Evolutionary conservation across 768 basidiomycete species (phyloP).

Genomic region (Psilocybe azurescens): DNA sequence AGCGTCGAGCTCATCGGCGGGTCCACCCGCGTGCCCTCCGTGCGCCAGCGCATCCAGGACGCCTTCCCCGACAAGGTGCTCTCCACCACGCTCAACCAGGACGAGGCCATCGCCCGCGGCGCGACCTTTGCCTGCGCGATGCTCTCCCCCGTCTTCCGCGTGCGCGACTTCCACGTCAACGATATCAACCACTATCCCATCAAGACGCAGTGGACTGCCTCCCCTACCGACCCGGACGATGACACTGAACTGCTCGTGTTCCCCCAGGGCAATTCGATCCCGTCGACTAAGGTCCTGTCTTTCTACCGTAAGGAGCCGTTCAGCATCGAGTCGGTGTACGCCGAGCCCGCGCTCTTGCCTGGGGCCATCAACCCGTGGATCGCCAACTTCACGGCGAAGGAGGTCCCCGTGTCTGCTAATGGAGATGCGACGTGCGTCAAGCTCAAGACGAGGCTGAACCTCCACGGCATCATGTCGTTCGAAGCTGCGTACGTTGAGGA

Average conservation of each 20-base stretch:
- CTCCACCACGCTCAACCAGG: conserved; percentile 94
- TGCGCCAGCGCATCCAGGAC: conserved; percentile 84
- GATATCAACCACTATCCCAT: conserved; percentile 90
- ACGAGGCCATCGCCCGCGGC: conserved; percentile 95
- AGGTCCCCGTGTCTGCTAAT: conserved; percentile 67
- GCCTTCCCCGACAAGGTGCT: conserved; percentile 86
- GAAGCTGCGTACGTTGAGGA: conserved; percentile 88
- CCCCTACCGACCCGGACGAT: conserved; percentile 79
- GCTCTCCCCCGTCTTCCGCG: conserved; percentile 97
- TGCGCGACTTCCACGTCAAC: conserved; percentile 90
- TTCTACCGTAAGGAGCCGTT: conserved; percentile 92
- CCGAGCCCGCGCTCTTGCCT: conserved; percentile 73
- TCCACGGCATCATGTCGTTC: conserved; percentile 87
- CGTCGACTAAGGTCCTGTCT: conserved; percentile 94
- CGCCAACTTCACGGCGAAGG: conserved; percentile 80
- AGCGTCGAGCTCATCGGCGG: conserved; percentile 94
- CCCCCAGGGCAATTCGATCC: conserved; percentile 82
- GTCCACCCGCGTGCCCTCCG: conserved; percentile 89
- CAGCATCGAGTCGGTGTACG: conserved; percentile 87
- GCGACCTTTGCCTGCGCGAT: conserved; percentile 97
- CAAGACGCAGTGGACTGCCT: conserved; percentile 86
- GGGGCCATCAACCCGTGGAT: conserved; percentile 87
- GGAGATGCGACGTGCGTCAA: conserved; percentile 86
- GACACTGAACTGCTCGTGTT: conserved; percentile 94
- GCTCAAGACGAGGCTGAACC: conserved; percentile 88